Percentiles rank a stretch among this genome's conserved stretches.
phyloP scores from a whole-genome alignment of 176 grass and related monocot genomes.

The Cymbopogon citratus region DNA sequence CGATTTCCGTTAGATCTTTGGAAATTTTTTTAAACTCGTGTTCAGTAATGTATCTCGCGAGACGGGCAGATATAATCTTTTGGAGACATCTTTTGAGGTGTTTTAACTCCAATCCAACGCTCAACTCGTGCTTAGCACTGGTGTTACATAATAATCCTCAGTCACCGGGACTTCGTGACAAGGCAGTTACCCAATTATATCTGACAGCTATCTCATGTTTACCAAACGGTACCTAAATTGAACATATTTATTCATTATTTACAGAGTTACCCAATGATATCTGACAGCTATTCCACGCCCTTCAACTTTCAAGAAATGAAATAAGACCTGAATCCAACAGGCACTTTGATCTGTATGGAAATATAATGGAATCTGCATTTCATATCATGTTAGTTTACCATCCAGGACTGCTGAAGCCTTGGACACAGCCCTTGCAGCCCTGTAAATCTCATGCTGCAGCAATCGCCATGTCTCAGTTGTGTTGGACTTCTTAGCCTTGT shows the following conservation, averaged over 20 bases:
- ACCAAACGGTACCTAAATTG: neutral
- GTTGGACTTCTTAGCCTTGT: constrained; percentile 52
- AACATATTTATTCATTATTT: neutral
- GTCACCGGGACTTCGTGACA: no score
- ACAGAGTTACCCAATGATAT: neutral
- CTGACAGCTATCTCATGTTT: no score
- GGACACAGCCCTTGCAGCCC: constrained; percentile 67
- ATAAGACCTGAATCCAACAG: neutral
- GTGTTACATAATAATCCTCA: no score
- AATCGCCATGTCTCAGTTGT: constrained; percentile 49
- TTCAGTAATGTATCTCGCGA: no score
- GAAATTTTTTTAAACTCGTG: no score
- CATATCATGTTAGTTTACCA: constrained; percentile 64
- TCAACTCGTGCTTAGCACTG: no score
- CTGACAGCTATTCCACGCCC: neutral
- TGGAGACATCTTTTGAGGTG: no score
- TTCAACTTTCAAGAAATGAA: neutral
- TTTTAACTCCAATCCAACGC: no score
- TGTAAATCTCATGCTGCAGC: constrained; percentile 76
- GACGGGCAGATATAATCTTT: no score
- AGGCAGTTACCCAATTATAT: no score
- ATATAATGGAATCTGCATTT: neutral
- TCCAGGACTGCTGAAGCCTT: constrained; percentile 64
- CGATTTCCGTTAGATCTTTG: no score
- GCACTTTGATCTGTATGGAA: neutral